phyloP scores from a whole-genome alignment of 2,329 filamentous ascomycete species.

The Tympanopsis confertula region DNA sequence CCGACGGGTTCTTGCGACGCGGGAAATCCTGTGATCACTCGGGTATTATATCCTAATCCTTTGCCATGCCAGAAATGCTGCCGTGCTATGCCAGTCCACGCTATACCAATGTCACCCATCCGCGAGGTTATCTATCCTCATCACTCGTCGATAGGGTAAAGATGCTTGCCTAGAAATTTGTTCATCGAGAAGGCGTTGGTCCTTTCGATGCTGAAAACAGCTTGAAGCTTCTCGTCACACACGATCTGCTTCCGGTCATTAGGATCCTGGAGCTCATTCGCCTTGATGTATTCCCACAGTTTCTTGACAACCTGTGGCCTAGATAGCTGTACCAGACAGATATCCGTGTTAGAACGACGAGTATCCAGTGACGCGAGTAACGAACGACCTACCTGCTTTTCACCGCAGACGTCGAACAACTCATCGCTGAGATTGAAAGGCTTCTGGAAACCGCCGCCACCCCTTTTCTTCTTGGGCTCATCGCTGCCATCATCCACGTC shows the following conservation, averaged over 20 bases:
- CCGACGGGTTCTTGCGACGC: too few relatives aligned
- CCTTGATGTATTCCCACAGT: conserved; percentile 91
- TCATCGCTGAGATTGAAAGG: conserved; percentile 64
- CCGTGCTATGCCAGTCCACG: too few relatives aligned
- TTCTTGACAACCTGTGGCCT: conserved; percentile 92
- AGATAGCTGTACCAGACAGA: conserved; percentile 51
- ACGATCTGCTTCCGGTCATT: conserved; percentile 82
- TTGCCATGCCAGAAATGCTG: too few relatives aligned
- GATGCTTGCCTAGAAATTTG: conserved; percentile 80
- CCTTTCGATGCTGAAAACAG: conserved; percentile 79
- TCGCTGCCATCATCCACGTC: conserved; percentile 55
- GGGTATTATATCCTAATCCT: too few relatives aligned
- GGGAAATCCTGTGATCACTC: too few relatives aligned
- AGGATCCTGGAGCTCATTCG: conserved; percentile 78
- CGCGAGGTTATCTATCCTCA: too few relatives aligned
- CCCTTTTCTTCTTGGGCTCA: conserved; percentile 61
- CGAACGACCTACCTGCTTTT: conserved; percentile 40
- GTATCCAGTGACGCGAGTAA: background rate
- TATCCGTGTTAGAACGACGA: conserved; percentile 9
- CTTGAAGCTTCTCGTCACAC: conserved; percentile 83
- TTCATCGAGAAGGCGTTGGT: conserved; percentile 99
- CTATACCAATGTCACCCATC: too few relatives aligned
- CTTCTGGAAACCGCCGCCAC: conserved; percentile 88
- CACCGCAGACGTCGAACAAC: conserved; percentile 59
- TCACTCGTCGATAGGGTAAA: conserved; percentile 73